These are phyloP conservation scores for Gaertneriomyces semiglobifer DNA, from an alignment of 192 early-diverging fungal species.

Conservation along the genomic window DNA sequence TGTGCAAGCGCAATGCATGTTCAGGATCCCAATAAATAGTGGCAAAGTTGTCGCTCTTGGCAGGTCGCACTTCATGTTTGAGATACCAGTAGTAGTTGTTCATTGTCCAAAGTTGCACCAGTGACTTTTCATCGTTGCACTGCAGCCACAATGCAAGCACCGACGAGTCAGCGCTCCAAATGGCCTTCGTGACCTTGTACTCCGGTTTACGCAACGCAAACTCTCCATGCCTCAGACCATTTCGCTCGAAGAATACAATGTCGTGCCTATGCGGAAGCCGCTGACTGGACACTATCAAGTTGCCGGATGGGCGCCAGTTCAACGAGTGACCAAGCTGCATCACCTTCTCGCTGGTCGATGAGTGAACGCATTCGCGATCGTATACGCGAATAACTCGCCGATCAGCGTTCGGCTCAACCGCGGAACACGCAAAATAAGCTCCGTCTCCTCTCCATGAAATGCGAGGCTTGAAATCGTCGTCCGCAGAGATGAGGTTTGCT, in stretches of 20 bases:
- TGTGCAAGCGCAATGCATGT: constrained; percentile 58
- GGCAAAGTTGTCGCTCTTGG: constrained; percentile 35
- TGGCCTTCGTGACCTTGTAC: constrained; percentile 53
- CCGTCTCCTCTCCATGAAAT: constrained; percentile 92
- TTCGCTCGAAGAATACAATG: constrained; percentile 91
- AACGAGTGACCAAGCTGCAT: constrained; percentile 72
- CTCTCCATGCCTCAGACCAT: constrained; percentile 91
- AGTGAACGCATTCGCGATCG: constrained; percentile 81
- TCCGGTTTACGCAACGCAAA: constrained; percentile 69
- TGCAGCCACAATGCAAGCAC: constrained; percentile 72
- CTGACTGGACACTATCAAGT: constrained; percentile 78
- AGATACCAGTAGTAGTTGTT: constrained; percentile 97
- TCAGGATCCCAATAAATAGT: constrained; percentile 84
- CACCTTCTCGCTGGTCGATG: constrained; percentile 76
- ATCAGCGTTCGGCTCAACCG: constrained; percentile 51
- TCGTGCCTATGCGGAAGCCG: constrained; percentile 74
- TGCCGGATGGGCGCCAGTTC: constrained; percentile 81
- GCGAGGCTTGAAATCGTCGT: constrained; percentile 70
- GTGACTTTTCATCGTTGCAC: constrained; percentile 18
- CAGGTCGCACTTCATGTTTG: constrained; percentile 74
- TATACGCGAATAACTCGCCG: constrained; percentile 72
- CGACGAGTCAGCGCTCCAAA: constrained; percentile 91
- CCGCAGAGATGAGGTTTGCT: constrained; percentile 39
- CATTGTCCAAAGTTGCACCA: constrained; percentile 87
- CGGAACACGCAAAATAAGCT: constrained; percentile 73